These are phyloP conservation scores for Kwoniella sp. DNA, from an alignment of 768 basidiomycete species.

Conservation along the genomic window DNA sequence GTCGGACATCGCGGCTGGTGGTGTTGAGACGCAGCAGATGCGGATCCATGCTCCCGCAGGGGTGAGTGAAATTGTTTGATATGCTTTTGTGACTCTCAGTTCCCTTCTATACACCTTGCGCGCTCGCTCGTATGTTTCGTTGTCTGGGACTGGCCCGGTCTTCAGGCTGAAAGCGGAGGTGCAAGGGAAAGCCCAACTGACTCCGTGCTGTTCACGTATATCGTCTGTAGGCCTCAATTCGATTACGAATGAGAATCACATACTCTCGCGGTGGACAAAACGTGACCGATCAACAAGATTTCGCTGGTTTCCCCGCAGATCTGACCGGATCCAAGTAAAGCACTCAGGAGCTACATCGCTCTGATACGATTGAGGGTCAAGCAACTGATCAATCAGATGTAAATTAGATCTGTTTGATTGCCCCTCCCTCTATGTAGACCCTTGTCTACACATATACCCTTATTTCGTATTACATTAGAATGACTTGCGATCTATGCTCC, in stretches of 20 bases:
- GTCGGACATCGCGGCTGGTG: constrained; percentile 72
- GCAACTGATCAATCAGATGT: too few species aligned
- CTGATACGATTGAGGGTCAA: too few species aligned
- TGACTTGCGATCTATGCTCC: too few species aligned
- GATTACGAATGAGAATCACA: constrained; percentile 81
- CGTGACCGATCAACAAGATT: constrained; percentile 91
- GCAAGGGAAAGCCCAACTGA: neutral
- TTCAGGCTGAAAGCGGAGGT: too few species aligned
- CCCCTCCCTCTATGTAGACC: too few species aligned
- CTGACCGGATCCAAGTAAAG: constrained; percentile 52
- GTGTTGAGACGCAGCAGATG: constrained; percentile 92
- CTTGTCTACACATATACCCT: too few species aligned
- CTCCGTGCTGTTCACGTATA: too few species aligned
- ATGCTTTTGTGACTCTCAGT: neutral
- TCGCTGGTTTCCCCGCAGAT: constrained; percentile 75
- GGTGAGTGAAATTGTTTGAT: constrained; percentile 61
- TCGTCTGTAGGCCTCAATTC: constrained; percentile 73
- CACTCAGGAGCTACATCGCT: too few species aligned
- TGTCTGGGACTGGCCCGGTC: too few species aligned
- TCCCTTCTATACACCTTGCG: neutral
- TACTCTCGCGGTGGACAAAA: constrained; percentile 69
- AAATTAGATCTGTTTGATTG: too few species aligned
- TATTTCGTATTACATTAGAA: too few species aligned
- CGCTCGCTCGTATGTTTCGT: neutral
- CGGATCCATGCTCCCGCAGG: constrained; percentile 83